phyloP scores from a whole-genome alignment of 139 green algal genomes.

The Chlamydomonas urium region DNA sequence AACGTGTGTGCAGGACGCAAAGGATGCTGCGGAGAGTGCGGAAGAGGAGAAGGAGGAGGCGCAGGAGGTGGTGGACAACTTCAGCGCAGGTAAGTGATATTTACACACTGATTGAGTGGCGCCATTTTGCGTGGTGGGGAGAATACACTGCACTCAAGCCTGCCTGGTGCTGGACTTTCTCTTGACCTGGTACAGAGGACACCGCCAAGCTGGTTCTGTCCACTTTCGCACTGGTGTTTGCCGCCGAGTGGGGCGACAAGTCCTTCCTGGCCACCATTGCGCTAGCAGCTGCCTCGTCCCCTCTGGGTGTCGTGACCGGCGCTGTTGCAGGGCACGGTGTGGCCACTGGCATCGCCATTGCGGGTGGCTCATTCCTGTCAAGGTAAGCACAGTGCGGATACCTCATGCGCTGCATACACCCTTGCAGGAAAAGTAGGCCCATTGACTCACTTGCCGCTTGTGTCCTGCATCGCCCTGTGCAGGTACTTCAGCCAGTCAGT shows the following conservation, averaged over 20 bases:
- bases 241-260: constrained; percentile 98
- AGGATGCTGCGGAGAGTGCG: background rate
- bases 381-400: background rate
- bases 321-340: constrained; percentile 83
- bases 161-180: too few species aligned
- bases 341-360: constrained; percentile 79
- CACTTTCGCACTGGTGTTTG: constrained; percentile 95
- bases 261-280: constrained; percentile 98
- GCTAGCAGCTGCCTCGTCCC: constrained; percentile 69
- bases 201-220: constrained; percentile 49
- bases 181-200: constrained; percentile 22
- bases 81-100: constrained; percentile 3
- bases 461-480: background rate
- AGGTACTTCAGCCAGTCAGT: constrained; percentile 70
- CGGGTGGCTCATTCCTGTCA: constrained; percentile 41
- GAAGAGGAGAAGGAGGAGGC: constrained; percentile 31
- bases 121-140: too few species aligned
- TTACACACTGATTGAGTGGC: too few species aligned
- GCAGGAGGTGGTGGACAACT: constrained; percentile 23
- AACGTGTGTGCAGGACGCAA: constrained; percentile 11
- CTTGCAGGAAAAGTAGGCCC: background rate
- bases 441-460: background rate
- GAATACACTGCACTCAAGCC: too few species aligned
- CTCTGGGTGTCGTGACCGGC: constrained; percentile 63
- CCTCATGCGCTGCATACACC: background rate